These are phyloP conservation scores for Tetrahymena borealis DNA, from an alignment of 73 alveolate genomes.

Conservation along the genomic window DNA sequence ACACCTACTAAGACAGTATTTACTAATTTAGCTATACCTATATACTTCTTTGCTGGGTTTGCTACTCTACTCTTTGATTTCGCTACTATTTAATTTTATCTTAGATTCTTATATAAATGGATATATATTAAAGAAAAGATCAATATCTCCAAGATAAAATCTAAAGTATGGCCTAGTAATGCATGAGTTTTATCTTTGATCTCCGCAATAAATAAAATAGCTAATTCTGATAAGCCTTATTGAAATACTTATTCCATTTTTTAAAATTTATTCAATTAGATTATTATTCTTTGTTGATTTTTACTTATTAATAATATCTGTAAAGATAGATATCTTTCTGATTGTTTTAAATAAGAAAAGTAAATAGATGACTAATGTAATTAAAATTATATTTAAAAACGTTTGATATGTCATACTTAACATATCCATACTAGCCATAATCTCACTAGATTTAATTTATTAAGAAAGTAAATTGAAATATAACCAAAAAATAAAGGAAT, in stretches of 20 bases:
- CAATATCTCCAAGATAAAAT: neutral
- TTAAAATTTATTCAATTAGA: neutral
- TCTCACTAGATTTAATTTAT: no score
- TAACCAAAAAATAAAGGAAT: no score
- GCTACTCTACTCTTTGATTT: neutral
- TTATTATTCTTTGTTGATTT: neutral
- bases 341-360: no score
- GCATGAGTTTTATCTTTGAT: neutral
- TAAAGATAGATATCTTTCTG: no score
- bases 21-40: neutral
- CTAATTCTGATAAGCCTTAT: neutral
- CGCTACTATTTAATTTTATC: neutral
- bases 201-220: neutral
- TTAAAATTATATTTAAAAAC: no score
- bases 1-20: neutral
- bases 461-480: no score
- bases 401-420: no score
- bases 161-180: neutral
- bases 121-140: neutral
- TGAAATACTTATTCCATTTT: neutral
- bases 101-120: neutral
- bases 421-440: no score
- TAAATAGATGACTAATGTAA: no score
- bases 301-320: no score
- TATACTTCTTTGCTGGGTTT: neutral